Evolutionary conservation across 1,284 basidiomycete genomes (phyloP), one percentile per base, ranked within the genome.

Genomic region (Apiotrichum porosum): DNA sequence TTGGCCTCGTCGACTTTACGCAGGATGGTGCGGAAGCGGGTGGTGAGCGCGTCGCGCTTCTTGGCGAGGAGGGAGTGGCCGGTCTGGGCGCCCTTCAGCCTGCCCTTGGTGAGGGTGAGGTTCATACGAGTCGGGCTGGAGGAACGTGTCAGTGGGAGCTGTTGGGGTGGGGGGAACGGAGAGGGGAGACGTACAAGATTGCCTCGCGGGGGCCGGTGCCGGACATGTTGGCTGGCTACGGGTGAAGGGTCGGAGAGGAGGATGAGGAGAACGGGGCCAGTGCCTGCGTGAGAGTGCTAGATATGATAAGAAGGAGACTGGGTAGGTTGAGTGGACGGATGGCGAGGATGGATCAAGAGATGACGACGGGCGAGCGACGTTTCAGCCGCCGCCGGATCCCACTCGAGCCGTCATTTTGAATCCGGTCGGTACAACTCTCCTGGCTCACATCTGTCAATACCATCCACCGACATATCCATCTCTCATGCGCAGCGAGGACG

Each of bases 1-100:
- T 99, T 99, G 15, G 95, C 94, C 79, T 98, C 95, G 68, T 97
- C 93, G 33, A 94, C 89, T 73, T 92, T 93, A 72, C 80, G 81
- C 55, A 94, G 75, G 63, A 94, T 94, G 18, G 85, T 81, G 52
- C 92, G 80, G 77, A 97, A 97, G 58, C 92, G 80, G 39, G 89
- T 93, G 26, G 87, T 93, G 54, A 97, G 77, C 33, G 93, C 93
- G 79, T 97, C 93, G 45, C 92, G 84, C 77, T 97, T 97, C 82
- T 95, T 95, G 38, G 94, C 94, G 34, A 98, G 81, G 15, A 98
- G 78, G 0, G 91, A 97, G 75, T 98, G 94, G 9, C 94, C 94
- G 0, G 92, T 97, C 75, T 97, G 92, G 8, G 95, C 95, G 23
- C 94, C 86, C 73, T 97, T 98, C 54, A 97, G 80, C 37, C 94